Base-by-base conservation (phyloP, 75 land plant genomes). In the Cryptomeria japonica region DNA sequence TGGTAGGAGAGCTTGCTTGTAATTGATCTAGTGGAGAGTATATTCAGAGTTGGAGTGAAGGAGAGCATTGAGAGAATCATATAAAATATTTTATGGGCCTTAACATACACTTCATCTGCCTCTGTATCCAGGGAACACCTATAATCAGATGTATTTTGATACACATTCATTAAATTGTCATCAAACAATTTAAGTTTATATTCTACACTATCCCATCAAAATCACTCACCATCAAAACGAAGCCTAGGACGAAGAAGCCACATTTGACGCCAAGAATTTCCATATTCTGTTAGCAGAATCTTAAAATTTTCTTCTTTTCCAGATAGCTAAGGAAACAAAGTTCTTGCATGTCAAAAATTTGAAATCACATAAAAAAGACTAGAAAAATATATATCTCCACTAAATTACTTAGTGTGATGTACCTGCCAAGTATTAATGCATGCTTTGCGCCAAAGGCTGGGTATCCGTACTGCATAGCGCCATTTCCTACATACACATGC, bases 401-500 rank as follows among this genome's bases (percentile, higher is more conserved):
- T 53, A 36, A 85, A 46, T 44, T 46, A 85, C 86, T 19, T 53
- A 38, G 10, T 25, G 34, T 22, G 77, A 10, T 83, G 38, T 88
- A 93, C 99, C 98, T 96, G 99, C 99, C 99, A 98, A n/a, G 97
- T 92, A 90, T 94, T 98, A 47, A 98, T 86, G 90, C 99, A 98
- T 3, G 97, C 99, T 90, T 61, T 89, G 44, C 96, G 97, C 99
- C 99, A 98, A 70, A 98, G 92, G 37, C 84, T 87, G 25, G 99
- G 99, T 87, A 89, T 94, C 14, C 99, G 92, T 73, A 94, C 93
- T 5, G 97, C 92, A 90, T 96, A 96, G 34, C 93, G 94, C 99
- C 99, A 98, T 83, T 98, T 98, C 70, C 98, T 94, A 88, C 99
- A 98, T 61, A 98, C 99, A 93, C 99, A 98, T 56, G 95, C 91